These are phyloP conservation scores for Fusarium sarcochroum DNA, from an alignment of 2,329 filamentous ascomycete species.

Conservation along the genomic window DNA sequence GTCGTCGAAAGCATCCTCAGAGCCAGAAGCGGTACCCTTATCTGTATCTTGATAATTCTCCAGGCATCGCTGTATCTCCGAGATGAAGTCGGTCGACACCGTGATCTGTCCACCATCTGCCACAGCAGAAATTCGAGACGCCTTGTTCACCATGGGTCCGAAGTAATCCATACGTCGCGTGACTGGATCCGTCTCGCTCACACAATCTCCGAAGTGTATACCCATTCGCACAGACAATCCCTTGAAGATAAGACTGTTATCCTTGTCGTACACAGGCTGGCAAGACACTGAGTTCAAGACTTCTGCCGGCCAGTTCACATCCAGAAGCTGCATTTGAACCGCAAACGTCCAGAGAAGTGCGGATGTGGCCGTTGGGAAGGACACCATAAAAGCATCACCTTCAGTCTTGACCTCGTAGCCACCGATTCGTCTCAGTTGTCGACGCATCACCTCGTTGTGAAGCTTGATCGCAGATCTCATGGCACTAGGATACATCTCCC, in stretches of 20 bases:
- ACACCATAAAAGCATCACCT: slow-evolving; percentile 99
- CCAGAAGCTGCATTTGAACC: slow-evolving; percentile 88
- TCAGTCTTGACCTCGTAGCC: slow-evolving; percentile 99
- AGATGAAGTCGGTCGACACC: slow-evolving; percentile 96
- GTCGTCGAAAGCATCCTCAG: slow-evolving; percentile 78
- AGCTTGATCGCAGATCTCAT: slow-evolving; percentile 98
- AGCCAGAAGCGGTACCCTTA: slow-evolving; percentile 75
- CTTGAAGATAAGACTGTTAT: slow-evolving; percentile 91
- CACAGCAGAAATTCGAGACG: slow-evolving; percentile 91
- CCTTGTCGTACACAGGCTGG: slow-evolving; percentile 84
- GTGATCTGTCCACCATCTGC: slow-evolving; percentile 98
- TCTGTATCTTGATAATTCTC: slow-evolving; percentile 92
- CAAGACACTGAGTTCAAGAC: slow-evolving; percentile 90
- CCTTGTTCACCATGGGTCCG: slow-evolving; percentile 98
- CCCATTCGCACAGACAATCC: slow-evolving; percentile 98
- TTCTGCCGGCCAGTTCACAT: slow-evolving; percentile 93
- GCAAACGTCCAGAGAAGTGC: slow-evolving; percentile 97
- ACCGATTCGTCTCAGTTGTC: slow-evolving; percentile 92
- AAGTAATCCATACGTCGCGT: slow-evolving; percentile 99
- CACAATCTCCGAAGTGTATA: slow-evolving; percentile 93
- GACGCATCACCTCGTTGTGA: slow-evolving; percentile 96
- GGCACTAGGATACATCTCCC: slow-evolving; percentile 94
- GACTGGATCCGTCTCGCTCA: slow-evolving; percentile 95
- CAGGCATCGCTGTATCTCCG: slow-evolving; percentile 91
- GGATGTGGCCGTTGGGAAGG: slow-evolving; percentile 95